A percentile compares a stretch with the other conserved stretches of the same genome.
phyloP scores from a whole-genome alignment of 108 stramenopile species.

The Skeletonema marinoi region DNA sequence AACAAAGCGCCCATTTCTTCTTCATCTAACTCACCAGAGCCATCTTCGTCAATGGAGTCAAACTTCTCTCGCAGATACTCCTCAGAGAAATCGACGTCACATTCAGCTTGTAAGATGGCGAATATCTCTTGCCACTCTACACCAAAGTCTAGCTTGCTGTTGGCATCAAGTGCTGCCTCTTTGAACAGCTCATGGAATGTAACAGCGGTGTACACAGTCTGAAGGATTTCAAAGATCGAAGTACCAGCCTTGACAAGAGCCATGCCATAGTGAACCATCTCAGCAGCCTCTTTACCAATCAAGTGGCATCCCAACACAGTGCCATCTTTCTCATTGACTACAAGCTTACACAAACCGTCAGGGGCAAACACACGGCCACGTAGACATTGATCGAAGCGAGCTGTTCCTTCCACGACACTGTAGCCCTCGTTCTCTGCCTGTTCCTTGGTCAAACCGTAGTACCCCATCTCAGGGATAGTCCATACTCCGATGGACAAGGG shows the following conservation, averaged over 20 bases:
- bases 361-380: slow-evolving; percentile 36
- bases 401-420: slow-evolving; percentile 15
- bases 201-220: slow-evolving; percentile 26
- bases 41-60: slow-evolving; percentile 12
- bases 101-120: background rate
- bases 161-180: slow-evolving; percentile 18
- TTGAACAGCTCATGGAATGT: slow-evolving; percentile 37
- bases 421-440: slow-evolving; percentile 17
- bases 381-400: slow-evolving; percentile 17
- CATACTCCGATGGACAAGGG: slow-evolving; percentile 32
- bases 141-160: slow-evolving; percentile 21
- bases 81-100: background rate
- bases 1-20: slow-evolving; percentile 14
- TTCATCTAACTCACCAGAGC: slow-evolving; percentile 15
- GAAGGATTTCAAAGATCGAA: slow-evolving; percentile 13
- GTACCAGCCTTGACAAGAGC: slow-evolving; percentile 15
- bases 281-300: slow-evolving; percentile 27
- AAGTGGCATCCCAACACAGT: slow-evolving; percentile 24
- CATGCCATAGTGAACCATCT: slow-evolving; percentile 39
- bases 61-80: slow-evolving; percentile 14
- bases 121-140: slow-evolving; percentile 24
- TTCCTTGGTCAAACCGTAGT: slow-evolving; percentile 20
- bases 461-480: slow-evolving; percentile 33
- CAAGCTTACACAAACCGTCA: slow-evolving; percentile 32
- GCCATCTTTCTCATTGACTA: background rate